Percentiles rank a stretch among this genome's conserved stretches.
These are phyloP conservation scores for Cenchrus americanus DNA, from an alignment of 176 grass and related monocot genomes.

Conservation along the genomic window DNA sequence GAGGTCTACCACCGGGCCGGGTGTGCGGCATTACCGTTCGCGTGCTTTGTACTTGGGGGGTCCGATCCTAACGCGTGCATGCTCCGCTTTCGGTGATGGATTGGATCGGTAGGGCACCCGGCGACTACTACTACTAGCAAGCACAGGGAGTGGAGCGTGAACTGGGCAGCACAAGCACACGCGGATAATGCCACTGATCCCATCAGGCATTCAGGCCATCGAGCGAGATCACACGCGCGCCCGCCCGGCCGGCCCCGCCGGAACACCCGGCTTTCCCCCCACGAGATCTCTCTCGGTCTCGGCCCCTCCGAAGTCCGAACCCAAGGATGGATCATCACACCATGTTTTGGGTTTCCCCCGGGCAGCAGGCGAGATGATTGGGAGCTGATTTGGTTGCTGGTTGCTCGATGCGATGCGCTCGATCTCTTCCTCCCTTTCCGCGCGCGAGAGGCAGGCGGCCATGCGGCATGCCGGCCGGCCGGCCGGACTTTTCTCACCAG, in stretches of 20 bases:
- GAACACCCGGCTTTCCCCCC: not conserved
- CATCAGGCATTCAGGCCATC: not conserved
- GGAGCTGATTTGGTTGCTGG: constrained; percentile 50
- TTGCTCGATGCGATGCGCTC: no score
- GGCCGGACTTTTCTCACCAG: constrained; percentile 26
- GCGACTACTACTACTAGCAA: not conserved
- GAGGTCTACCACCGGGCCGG: not conserved
- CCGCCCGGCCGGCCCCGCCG: no score
- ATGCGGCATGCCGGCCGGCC: not conserved
- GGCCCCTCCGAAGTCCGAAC: not conserved
- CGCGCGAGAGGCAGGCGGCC: not conserved
- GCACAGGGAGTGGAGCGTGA: constrained; percentile 48
- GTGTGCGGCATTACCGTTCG: not conserved
- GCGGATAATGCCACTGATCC: constrained; percentile 9
- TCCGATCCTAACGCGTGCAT: constrained; percentile 36
- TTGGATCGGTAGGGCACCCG: constrained; percentile 35
- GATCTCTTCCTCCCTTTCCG: not conserved
- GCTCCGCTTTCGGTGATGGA: constrained; percentile 39
- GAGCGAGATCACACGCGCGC: not conserved
- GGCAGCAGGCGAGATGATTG: constrained; percentile 42
- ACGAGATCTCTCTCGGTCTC: not conserved
- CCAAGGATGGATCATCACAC: constrained; percentile 40
- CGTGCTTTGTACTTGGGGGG: constrained; percentile 29
- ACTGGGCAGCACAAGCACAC: constrained; percentile 36
- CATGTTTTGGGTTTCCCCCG: constrained; percentile 6